Percentiles rank a stretch among this genome's conserved stretches.
These are phyloP conservation scores for Pseudomonodictys pantanalensis DNA, from an alignment of 495 filamentous ascomycete species.

Conservation along the genomic window DNA sequence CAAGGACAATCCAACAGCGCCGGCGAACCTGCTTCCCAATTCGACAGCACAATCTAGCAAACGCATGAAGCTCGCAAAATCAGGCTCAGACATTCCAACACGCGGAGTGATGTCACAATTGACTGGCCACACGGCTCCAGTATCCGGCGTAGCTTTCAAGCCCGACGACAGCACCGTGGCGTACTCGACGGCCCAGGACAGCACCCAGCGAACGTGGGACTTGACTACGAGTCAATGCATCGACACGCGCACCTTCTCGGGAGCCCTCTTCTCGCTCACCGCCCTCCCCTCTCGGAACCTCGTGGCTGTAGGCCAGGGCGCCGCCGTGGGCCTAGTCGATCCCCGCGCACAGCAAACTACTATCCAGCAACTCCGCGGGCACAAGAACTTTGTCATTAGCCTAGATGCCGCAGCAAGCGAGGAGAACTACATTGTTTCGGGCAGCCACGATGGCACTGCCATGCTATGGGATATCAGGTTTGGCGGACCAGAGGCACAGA, in stretches of 20 bases:
- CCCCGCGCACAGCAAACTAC: slow-evolving; percentile 73
- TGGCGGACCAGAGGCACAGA: slow-evolving; percentile 48
- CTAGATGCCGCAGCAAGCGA: slow-evolving; percentile 69
- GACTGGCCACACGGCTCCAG: slow-evolving; percentile 65
- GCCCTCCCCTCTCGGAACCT: slow-evolving; percentile 65
- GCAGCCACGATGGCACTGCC: slow-evolving; percentile 84
- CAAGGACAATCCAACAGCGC: slow-evolving; percentile 66
- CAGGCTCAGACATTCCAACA: slow-evolving; percentile 59
- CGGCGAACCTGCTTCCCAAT: slow-evolving; percentile 59
- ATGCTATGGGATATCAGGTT: slow-evolving; percentile 85
- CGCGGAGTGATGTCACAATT: slow-evolving; percentile 77
- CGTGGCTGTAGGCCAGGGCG: slow-evolving; percentile 78
- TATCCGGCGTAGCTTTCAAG: slow-evolving; percentile 77
- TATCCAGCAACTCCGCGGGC: slow-evolving; percentile 84
- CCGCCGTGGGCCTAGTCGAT: slow-evolving; percentile 88
- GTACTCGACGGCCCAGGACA: slow-evolving; percentile 86
- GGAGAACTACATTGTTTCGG: slow-evolving; percentile 76
- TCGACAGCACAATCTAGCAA: slow-evolving; percentile 58
- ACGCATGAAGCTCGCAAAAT: slow-evolving; percentile 69
- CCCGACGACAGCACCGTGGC: slow-evolving; percentile 79
- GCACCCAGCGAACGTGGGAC: slow-evolving; percentile 87
- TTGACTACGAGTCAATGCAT: slow-evolving; percentile 71
- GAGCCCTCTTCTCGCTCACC: slow-evolving; percentile 72
- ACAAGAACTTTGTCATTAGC: slow-evolving; percentile 75
- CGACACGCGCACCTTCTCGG: slow-evolving; percentile 75